Percentiles rank a stretch among this genome's conserved stretches.
phyloP scores from a whole-genome alignment of 2,329 filamentous ascomycete genomes.

The Calonectria multiphialidica region DNA sequence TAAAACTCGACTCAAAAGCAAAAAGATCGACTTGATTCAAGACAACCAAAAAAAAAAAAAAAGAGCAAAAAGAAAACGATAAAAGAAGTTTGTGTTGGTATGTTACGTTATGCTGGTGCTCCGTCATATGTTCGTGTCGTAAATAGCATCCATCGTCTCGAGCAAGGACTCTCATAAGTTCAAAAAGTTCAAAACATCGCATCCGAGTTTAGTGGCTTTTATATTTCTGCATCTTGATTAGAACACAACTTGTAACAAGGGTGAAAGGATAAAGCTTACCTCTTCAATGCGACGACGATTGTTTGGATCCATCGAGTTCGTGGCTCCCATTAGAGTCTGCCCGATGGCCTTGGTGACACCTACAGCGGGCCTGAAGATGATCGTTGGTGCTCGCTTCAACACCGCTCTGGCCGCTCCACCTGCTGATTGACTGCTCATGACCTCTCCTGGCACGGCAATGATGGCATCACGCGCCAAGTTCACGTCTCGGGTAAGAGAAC shows the following conservation, averaged over 20 bases:
- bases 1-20: background rate
- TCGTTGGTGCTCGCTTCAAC: constrained; percentile 86
- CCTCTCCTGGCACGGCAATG: constrained; percentile 91
- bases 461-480: constrained; percentile 89
- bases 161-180: constrained; percentile 9
- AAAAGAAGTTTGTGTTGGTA: constrained; percentile 14
- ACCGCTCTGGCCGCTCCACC: constrained; percentile 85
- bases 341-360: constrained; percentile 90
- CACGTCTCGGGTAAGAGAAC: constrained; percentile 88
- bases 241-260: background rate
- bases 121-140: constrained; percentile 23
- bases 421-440: constrained; percentile 87
- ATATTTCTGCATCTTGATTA: constrained; percentile 57
- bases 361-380: constrained; percentile 90
- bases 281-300: constrained; percentile 88
- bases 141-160: constrained; percentile 16
- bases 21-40: constrained; percentile 19
- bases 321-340: constrained; percentile 90
- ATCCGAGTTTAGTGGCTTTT: constrained; percentile 54
- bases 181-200: background rate
- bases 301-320: constrained; percentile 88
- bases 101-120: constrained; percentile 27
- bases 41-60: constrained; percentile 8
- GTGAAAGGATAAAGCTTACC: constrained; percentile 69
- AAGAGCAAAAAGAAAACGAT: constrained; percentile 14